These are phyloP conservation scores for Pyrus communis DNA, from an alignment of 306 rosid species.

Conservation along the genomic window DNA sequence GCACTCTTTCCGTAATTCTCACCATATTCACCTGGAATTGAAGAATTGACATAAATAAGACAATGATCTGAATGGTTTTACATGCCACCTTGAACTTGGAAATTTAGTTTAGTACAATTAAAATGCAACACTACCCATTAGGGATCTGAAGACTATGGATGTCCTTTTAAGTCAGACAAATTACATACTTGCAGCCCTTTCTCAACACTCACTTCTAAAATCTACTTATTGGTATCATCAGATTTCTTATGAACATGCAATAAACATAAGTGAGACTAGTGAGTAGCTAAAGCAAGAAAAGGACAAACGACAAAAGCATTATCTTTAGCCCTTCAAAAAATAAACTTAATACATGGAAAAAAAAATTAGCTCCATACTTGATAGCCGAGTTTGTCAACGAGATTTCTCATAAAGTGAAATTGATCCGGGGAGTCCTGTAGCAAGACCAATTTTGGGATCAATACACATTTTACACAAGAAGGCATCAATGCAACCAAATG, in stretches of 20 bases:
- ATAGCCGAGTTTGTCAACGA: conserved; percentile 69
- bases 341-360: conserved; percentile 2
- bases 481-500: neutral
- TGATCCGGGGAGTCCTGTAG: conserved; percentile 76
- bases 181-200: neutral
- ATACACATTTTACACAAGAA: neutral
- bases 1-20: conserved; percentile 74
- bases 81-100: conserved; percentile 2
- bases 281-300: conserved; percentile 6
- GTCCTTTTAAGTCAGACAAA: neutral
- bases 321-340: conserved; percentile 7
- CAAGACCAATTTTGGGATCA: conserved; percentile 8
- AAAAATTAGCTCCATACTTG: conserved; percentile 53
- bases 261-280: neutral
- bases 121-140: neutral
- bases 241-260: neutral
- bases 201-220: neutral
- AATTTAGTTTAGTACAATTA: conserved; percentile 6
- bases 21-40: conserved; percentile 71
- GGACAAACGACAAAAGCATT: neutral
- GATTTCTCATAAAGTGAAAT: conserved; percentile 51
- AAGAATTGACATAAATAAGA: conserved; percentile 1
- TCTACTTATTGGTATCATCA: neutral
- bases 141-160: neutral
- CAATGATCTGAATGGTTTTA: conserved; percentile 1